Conservation (phyloP, 31 red algal species). For the Endocladia muricata region DNA sequence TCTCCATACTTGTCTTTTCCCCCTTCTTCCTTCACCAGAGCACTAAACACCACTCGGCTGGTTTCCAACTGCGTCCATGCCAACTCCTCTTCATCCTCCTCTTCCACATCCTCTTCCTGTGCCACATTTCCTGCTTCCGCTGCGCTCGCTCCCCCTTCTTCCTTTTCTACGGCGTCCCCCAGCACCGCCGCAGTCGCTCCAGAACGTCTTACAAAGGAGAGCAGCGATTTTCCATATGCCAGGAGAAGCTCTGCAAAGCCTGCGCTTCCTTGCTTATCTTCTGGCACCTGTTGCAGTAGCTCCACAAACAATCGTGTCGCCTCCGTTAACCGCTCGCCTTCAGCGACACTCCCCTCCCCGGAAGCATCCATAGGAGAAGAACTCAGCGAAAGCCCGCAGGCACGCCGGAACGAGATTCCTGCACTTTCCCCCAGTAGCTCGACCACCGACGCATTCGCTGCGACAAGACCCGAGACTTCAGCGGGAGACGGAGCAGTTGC, state of each 20-base stretch:
- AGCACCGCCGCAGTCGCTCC: constrained; percentile 10
- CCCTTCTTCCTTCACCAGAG: constrained; percentile 2
- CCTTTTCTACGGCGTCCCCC: constrained; percentile 3
- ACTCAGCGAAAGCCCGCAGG: background rate
- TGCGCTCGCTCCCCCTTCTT: background rate
- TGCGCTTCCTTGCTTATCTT: background rate
- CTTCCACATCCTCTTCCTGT: constrained; percentile 15
- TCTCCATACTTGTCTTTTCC: constrained; percentile 6
- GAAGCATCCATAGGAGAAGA: background rate
- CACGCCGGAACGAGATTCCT: background rate
- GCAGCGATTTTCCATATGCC: constrained; percentile 36
- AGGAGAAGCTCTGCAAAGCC: constrained; percentile 36
- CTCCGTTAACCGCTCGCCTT: background rate
- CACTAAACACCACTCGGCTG: constrained; percentile 20
- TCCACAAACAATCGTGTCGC: constrained; percentile 27
- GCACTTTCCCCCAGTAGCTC: background rate
- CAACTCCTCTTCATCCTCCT: constrained; percentile 41
- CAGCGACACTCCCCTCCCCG: background rate
- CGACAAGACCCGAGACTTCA: background rate
- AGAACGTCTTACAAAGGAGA: constrained; percentile 20
- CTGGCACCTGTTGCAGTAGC: constrained; percentile 4
- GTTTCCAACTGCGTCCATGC: constrained; percentile 51
- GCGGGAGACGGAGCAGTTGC: background rate
- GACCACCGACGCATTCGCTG: background rate
- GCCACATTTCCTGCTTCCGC: constrained; percentile 1